phyloP scores from a whole-genome alignment of 495 filamentous ascomycete species.

The Daldinia vernicosa region DNA sequence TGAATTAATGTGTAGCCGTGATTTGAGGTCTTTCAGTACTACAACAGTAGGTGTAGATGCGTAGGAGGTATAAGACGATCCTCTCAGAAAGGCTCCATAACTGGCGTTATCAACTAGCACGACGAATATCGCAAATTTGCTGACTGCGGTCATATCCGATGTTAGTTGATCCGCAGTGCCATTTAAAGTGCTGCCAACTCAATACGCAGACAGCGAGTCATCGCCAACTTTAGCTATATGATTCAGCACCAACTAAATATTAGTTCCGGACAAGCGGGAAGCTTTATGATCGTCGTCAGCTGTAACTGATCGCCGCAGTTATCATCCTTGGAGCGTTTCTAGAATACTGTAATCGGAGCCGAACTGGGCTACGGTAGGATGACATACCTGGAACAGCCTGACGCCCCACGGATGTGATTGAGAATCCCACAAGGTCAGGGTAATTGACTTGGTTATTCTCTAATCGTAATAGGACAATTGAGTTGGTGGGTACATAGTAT shows the following conservation, averaged over 20 bases:
- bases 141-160: conserved; percentile 4
- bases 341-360: conserved; percentile 26
- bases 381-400: conserved; percentile 22
- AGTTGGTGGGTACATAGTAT: conserved; percentile 8
- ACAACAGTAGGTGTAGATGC: not conserved
- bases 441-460: conserved; percentile 6
- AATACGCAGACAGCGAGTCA: conserved; percentile 1
- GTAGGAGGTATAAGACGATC: conserved; percentile 7
- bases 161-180: not conserved
- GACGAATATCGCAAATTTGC: not conserved
- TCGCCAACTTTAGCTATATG: conserved; percentile 25
- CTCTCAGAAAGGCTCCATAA: conserved; percentile 9
- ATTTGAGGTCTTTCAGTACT: conserved; percentile 9
- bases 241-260: conserved; percentile 17
- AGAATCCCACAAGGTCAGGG: conserved; percentile 17
- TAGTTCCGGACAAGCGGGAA: conserved; percentile 30
- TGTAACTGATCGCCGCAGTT: conserved; percentile 19
- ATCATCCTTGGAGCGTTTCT: conserved; percentile 28
- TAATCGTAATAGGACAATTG: conserved; percentile 5
- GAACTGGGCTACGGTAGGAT: conserved; percentile 26
- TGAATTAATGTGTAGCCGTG: conserved; percentile 2
- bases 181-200: conserved; percentile 3
- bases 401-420: conserved; percentile 12
- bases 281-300: conserved; percentile 16
- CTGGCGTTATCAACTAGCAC: not conserved